These are phyloP conservation scores for Albugo laibachii DNA, from an alignment of 352 stramenopile species.

Conservation along the genomic window DNA sequence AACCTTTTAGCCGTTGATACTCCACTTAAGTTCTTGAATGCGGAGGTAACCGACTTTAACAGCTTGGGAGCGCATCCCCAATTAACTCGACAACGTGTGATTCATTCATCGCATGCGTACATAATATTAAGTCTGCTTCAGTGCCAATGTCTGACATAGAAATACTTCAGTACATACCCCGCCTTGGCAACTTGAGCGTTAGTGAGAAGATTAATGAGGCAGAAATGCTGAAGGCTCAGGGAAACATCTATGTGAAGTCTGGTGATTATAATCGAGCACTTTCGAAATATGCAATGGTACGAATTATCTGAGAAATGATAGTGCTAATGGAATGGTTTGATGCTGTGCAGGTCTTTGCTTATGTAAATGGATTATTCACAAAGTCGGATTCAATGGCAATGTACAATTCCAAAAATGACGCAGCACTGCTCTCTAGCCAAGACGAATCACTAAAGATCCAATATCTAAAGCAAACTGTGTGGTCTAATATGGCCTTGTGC, in stretches of 20 bases:
- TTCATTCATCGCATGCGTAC: no score
- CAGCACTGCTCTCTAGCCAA: constrained; percentile 29
- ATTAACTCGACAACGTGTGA: no score
- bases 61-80: no score
- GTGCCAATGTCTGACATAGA: constrained; percentile 14
- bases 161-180: constrained; percentile 40
- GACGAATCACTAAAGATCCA: constrained; percentile 35
- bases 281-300: constrained; percentile 31
- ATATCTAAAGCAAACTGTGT: constrained; percentile 40
- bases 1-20: no score
- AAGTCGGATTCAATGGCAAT: constrained; percentile 56
- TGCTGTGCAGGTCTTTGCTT: constrained; percentile 38
- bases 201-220: constrained; percentile 51
- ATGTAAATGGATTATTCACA: constrained; percentile 59
- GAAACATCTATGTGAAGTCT: constrained; percentile 42
- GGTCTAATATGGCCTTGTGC: constrained; percentile 69
- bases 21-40: no score
- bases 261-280: constrained; percentile 40
- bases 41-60: no score
- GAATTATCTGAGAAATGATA: not conserved
- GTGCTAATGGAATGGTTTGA: not conserved
- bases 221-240: constrained; percentile 59
- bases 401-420: constrained; percentile 20
- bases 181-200: constrained; percentile 35
- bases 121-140: no score